Percentiles rank a stretch among this genome's conserved stretches.
These are phyloP conservation scores for Gautieria morchelliformis DNA, from an alignment of 768 basidiomycete genomes.

Conservation along the genomic window DNA sequence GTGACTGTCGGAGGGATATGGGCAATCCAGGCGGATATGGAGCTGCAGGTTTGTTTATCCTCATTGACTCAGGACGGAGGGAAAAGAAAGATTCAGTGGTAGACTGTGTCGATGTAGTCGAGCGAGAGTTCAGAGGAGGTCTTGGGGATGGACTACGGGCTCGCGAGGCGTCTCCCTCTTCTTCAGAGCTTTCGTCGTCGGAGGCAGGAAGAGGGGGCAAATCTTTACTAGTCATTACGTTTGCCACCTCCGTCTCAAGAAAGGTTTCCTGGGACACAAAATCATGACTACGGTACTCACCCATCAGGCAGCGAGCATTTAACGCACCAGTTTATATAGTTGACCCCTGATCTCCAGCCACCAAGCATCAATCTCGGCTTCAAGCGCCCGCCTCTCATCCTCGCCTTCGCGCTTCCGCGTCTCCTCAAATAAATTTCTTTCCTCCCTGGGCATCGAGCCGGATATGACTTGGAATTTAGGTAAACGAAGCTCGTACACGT, in stretches of 20 bases:
- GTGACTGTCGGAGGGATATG: conserved; percentile 14
- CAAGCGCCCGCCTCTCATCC: conserved; percentile 38
- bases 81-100: neutral
- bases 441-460: neutral
- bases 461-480: conserved; percentile 48
- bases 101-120: neutral
- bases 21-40: conserved; percentile 4
- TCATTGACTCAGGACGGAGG: neutral
- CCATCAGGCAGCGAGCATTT: neutral
- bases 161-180: conserved; percentile 10
- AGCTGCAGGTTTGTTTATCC: neutral
- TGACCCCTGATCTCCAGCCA: conserved; percentile 57
- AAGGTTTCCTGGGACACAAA: conserved; percentile 32
- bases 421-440: conserved; percentile 3
- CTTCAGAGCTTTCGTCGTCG: conserved; percentile 39
- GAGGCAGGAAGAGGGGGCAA: conserved; percentile 51
- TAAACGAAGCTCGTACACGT: conserved; percentile 48
- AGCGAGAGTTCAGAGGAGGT: neutral
- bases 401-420: conserved; percentile 15
- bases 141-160: conserved; percentile 12
- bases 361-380: conserved; percentile 54
- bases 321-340: conserved; percentile 44
- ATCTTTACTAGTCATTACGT: conserved; percentile 30
- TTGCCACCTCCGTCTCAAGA: conserved; percentile 16
- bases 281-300: neutral